Conservation (phyloP, 768 basidiomycete species). For the Suillus weaverae region DNA sequence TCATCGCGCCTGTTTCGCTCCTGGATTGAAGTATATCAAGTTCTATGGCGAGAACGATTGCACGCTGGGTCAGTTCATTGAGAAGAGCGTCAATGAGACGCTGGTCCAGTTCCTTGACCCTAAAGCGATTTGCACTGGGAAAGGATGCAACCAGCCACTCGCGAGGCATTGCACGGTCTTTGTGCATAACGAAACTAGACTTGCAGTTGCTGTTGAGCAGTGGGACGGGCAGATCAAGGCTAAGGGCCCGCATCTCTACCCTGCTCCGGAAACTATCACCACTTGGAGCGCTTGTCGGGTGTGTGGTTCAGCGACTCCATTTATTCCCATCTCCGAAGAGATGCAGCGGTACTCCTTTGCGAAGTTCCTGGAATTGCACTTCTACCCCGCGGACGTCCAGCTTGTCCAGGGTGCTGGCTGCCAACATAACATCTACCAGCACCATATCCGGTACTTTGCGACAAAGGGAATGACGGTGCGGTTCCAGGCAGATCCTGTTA, state of each 20-base stretch:
- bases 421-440: slow-evolving; percentile 90
- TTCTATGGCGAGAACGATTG: slow-evolving; percentile 94
- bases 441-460: slow-evolving; percentile 91
- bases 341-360: slow-evolving; percentile 94
- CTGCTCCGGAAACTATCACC: slow-evolving; percentile 75
- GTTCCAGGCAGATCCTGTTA: slow-evolving; percentile 83
- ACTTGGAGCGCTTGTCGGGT: slow-evolving; percentile 90
- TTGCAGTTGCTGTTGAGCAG: slow-evolving; percentile 86
- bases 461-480: slow-evolving; percentile 81
- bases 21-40: slow-evolving; percentile 67
- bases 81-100: slow-evolving; percentile 69
- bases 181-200: slow-evolving; percentile 82
- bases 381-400: slow-evolving; percentile 87
- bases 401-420: slow-evolving; percentile 88
- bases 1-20: slow-evolving; percentile 77
- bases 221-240: slow-evolving; percentile 71
- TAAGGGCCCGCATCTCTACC: slow-evolving; percentile 53
- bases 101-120: slow-evolving; percentile 69
- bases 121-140: slow-evolving; percentile 77
- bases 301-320: slow-evolving; percentile 78
- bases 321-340: slow-evolving; percentile 87
- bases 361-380: slow-evolving; percentile 94
- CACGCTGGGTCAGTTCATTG: slow-evolving; percentile 92
- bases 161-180: slow-evolving; percentile 88
- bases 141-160: slow-evolving; percentile 79